Evolutionary conservation across 1,284 basidiomycete species (phyloP).

Genomic region (Microstroma glucosiphilum): DNA sequence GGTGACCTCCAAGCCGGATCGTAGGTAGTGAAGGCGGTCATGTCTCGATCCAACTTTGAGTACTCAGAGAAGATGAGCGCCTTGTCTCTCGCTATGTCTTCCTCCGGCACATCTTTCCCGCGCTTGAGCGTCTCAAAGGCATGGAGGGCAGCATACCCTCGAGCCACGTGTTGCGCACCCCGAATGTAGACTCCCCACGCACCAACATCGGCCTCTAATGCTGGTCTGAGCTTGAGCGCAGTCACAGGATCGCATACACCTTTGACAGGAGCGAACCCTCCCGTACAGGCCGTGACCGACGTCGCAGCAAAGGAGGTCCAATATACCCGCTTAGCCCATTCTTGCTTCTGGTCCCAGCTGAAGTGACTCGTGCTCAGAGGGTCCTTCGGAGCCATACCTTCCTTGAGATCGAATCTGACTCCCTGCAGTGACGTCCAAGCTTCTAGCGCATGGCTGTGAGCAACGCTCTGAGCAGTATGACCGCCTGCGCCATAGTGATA

Average conservation of each 20-base stretch:
- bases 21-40: constrained; percentile 30
- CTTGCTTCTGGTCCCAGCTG: constrained; percentile 31
- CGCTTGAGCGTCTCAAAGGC: constrained; percentile 26
- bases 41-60: constrained; percentile 34
- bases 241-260: constrained; percentile 26
- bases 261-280: constrained; percentile 33
- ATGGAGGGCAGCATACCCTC: constrained; percentile 31
- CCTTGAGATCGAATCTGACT: constrained; percentile 20
- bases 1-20: constrained; percentile 26
- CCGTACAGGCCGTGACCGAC: constrained; percentile 35
- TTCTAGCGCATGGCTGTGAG: constrained; percentile 32
- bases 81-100: constrained; percentile 19
- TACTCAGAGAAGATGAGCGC: constrained; percentile 34
- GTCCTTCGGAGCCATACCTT: constrained; percentile 10
- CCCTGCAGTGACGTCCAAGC: constrained; percentile 36
- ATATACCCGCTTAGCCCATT: constrained; percentile 39
- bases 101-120: constrained; percentile 19
- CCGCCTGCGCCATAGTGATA: constrained; percentile 36
- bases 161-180: constrained; percentile 35
- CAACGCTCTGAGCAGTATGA: constrained; percentile 17
- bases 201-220: constrained; percentile 23
- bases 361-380: constrained; percentile 21
- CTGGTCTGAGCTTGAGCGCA: constrained; percentile 31
- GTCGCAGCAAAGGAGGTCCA: constrained; percentile 35
- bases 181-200: constrained; percentile 37